Conservation (phyloP, 2,329 filamentous ascomycete genomes). For the Colletotrichum tanaceti region DNA sequence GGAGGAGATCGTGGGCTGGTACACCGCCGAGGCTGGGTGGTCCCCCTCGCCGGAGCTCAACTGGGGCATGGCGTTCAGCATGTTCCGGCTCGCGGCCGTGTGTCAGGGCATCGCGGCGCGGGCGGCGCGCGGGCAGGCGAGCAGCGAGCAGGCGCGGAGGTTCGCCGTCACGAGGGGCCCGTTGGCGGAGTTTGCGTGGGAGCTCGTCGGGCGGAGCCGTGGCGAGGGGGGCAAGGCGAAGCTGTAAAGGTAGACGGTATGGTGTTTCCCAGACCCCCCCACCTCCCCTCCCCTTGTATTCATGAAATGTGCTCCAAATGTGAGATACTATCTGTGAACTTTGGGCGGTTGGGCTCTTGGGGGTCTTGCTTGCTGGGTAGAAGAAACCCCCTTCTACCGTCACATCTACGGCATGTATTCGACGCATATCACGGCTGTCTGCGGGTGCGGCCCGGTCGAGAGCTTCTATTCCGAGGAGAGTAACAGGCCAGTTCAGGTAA, state of each 20-base stretch:
- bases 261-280: no score
- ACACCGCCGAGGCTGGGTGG: constrained; percentile 71
- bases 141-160: constrained; percentile 81
- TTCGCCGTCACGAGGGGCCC: constrained; percentile 77
- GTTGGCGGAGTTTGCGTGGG: constrained; percentile 84
- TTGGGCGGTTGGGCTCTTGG: no score
- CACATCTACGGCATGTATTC: no score
- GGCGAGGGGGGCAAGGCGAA: constrained; percentile 42
- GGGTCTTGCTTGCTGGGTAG: no score
- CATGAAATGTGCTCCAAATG: no score
- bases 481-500: no score
- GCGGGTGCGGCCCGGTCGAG: no score
- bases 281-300: no score
- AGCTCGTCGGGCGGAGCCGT: constrained; percentile 63
- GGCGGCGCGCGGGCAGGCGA: constrained; percentile 86
- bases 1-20: constrained; percentile 56
- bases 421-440: no score
- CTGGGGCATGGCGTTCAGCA: constrained; percentile 72
- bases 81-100: constrained; percentile 71
- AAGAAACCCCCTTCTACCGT: no score
- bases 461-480: no score
- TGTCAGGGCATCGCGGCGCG: constrained; percentile 92
- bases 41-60: constrained; percentile 70
- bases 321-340: no score
- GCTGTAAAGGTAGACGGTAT: constrained; percentile 35